Base-by-base conservation (phyloP, 192 early-diverging fungal species). In the Entophlyctis helioformis region DNA sequence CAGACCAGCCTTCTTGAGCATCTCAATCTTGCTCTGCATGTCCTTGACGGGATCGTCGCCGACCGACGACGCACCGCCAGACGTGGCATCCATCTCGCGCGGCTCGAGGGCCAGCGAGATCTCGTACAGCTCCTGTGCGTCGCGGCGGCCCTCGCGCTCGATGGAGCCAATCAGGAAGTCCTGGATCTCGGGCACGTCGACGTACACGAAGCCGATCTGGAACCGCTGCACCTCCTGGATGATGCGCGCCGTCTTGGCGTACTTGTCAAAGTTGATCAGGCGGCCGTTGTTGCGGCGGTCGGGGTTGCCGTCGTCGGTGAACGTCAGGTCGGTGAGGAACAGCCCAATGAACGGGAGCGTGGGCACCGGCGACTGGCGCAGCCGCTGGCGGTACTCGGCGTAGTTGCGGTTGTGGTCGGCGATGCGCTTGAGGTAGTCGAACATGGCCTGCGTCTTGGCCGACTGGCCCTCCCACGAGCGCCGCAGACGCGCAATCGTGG, bases 191-290 rank as follows among this genome's bases (percentile, higher is more conserved):
- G 54, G 19, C 13, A 66, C 63, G 32, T 61, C 63, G 11, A 42
- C 38, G 11, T 62, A 48, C 28, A 58, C 53, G 33, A 86, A 89
- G 27, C 79, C 71, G 9, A 80, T 53, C 56, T 89, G 85, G 53
- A 85, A 89, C 47, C 75, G 72, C 51, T 76, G 72, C 37, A 89
- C 63, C 46, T 89, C 86, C 36, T 62, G 57, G 39, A 91, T 78
- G 8, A 85, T 67, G 5, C 57, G 54, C 0, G 74, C 63, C 9
- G 72, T 55, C 15, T 74, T 73, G 44, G 77, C 63, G 46, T 79
- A 71, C 43, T 91, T 89, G 57, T 83, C 81, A 64, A 91, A 87
- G 56, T 91, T 91, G 54, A 91, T 79, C 23, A 86, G 66, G 24
- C 24, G 37, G 23, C 46, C 52, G 36, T 57, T 49, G 36, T 51